These are phyloP conservation scores for Lecanosticta acicola DNA, from an alignment of 2,329 filamentous ascomycete species.

Conservation along the genomic window DNA sequence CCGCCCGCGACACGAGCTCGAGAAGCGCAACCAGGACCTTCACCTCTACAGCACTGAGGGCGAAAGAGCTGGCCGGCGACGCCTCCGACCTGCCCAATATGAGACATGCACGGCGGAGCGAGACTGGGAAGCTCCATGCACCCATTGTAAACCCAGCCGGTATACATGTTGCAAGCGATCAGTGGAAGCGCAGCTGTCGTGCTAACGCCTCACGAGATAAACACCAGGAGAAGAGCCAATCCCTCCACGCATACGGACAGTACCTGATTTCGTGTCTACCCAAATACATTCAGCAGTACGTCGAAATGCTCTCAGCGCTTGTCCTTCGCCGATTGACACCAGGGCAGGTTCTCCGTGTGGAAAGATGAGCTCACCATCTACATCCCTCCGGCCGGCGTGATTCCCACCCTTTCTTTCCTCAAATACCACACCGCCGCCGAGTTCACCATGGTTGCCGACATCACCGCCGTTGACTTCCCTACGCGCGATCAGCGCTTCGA, in stretches of 20 bases:
- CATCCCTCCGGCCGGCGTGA: conserved; percentile 78
- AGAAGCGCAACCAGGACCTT: conserved; percentile 37
- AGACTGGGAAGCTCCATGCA: conserved; percentile 57
- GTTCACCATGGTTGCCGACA: conserved; percentile 86
- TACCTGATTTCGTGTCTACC: conserved; percentile 95
- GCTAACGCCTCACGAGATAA: conserved; percentile 56
- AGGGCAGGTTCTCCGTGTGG: conserved; percentile 81
- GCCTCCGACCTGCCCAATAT: conserved; percentile 42
- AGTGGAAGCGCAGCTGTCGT: background rate
- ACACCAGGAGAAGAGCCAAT: conserved; percentile 78
- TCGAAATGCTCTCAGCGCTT: background rate
- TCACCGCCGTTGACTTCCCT: conserved; percentile 93
- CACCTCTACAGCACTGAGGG: conserved; percentile 37
- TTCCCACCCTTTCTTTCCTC: conserved; percentile 89
- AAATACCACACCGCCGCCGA: conserved; percentile 98
- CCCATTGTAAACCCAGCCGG: conserved; percentile 77
- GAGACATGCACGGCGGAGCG: conserved; percentile 38
- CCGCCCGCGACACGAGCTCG: conserved; percentile 4
- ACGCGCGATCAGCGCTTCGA: conserved; percentile 95
- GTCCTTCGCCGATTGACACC: conserved; percentile 1
- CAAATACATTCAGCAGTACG: conserved; percentile 88
- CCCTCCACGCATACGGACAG: conserved; percentile 88
- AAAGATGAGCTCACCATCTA: conserved; percentile 83
- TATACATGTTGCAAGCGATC: conserved; percentile 5
- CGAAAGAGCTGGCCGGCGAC: conserved; percentile 42